These are phyloP conservation scores for Lepiota venenata DNA, from an alignment of 768 basidiomycete species.

Conservation along the genomic window DNA sequence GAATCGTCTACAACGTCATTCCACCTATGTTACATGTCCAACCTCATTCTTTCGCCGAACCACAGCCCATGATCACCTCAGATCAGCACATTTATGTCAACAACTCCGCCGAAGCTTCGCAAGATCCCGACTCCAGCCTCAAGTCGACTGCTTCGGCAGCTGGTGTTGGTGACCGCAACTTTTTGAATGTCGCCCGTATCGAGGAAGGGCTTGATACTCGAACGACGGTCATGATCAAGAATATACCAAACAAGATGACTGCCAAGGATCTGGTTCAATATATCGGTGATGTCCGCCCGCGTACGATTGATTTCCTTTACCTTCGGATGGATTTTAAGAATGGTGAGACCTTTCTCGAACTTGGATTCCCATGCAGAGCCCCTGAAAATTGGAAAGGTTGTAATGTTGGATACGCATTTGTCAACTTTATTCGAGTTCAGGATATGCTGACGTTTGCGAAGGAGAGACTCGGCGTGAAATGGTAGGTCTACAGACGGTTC, in stretches of 20 bases:
- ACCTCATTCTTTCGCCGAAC: neutral
- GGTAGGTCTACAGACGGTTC: constrained; percentile 40
- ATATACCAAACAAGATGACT: constrained; percentile 91
- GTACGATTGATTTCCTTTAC: constrained; percentile 84
- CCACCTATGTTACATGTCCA: neutral
- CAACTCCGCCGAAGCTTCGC: neutral
- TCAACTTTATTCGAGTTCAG: constrained; percentile 81
- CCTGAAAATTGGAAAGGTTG: constrained; percentile 43
- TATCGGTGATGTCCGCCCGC: constrained; percentile 69
- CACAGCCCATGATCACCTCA: neutral
- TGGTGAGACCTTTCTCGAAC: constrained; percentile 37
- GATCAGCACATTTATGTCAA: constrained; percentile 5
- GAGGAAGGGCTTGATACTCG: constrained; percentile 76
- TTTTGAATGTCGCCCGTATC: constrained; percentile 65
- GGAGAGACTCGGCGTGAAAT: constrained; percentile 73
- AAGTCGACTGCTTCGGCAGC: constrained; percentile 20
- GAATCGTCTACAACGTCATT: constrained; percentile 1
- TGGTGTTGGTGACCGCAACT: constrained; percentile 31
- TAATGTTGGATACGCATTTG: constrained; percentile 83
- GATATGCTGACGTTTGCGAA: constrained; percentile 77
- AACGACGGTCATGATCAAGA: constrained; percentile 89
- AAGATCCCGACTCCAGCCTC: neutral
- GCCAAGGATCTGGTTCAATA: constrained; percentile 67
- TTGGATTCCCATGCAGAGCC: neutral
- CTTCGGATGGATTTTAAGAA: constrained; percentile 84